Percentiles rank a stretch among this genome's conserved stretches.
Conservation (phyloP, 2,329 filamentous ascomycete species). For the Tolypocladium ovalisporum region DNA sequence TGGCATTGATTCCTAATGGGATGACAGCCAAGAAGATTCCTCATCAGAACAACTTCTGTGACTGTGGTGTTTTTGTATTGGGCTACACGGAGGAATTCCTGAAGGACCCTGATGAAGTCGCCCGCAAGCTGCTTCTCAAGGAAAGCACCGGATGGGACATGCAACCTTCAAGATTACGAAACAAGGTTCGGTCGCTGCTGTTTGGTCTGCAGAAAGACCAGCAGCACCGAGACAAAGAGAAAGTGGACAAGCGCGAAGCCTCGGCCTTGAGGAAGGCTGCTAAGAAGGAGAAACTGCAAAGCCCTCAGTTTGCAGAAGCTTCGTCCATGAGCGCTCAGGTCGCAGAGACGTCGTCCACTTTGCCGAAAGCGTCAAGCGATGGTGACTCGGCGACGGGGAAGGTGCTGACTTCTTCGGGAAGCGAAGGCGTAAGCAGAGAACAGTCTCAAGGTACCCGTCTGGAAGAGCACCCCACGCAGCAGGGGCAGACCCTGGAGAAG, state of each 20-base stretch:
- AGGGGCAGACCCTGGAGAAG: background rate
- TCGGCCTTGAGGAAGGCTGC: constrained; percentile 13
- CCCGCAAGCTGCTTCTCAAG: constrained; percentile 52
- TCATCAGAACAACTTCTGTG: constrained; percentile 70
- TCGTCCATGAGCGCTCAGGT: constrained; percentile 2
- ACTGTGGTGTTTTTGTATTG: constrained; percentile 82
- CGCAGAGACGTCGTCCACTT: constrained; percentile 1
- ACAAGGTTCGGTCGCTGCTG: constrained; percentile 54
- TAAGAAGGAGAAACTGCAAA: constrained; percentile 1
- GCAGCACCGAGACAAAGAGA: constrained; percentile 27
- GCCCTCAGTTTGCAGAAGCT: constrained; percentile 2
- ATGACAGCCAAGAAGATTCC: constrained; percentile 70
- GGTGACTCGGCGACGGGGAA: background rate
- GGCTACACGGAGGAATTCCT: constrained; percentile 80
- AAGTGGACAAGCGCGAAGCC: constrained; percentile 18
- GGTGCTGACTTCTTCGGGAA: background rate
- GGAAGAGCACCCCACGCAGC: background rate
- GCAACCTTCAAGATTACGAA: constrained; percentile 48
- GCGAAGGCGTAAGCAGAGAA: background rate
- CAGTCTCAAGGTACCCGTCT: background rate
- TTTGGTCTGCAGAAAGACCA: constrained; percentile 52
- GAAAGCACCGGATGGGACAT: constrained; percentile 42
- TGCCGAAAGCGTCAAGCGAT: background rate
- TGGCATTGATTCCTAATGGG: constrained; percentile 26
- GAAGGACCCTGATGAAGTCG: constrained; percentile 59